Base-by-base conservation (phyloP, 495 filamentous ascomycete species). In the Daldinia caldariorum region DNA sequence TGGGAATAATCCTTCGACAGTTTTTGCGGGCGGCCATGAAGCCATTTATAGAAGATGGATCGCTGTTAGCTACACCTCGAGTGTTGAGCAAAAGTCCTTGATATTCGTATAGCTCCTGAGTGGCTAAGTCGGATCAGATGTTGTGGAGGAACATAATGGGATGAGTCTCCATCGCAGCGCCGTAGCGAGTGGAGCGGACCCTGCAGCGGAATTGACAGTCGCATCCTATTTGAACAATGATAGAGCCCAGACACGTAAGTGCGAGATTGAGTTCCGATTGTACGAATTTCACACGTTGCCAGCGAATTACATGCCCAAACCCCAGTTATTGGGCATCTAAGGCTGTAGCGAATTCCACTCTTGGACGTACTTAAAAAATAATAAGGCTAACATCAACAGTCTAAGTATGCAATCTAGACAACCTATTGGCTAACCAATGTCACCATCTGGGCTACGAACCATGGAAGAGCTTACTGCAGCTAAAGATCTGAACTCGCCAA, bases 151-250 rank as follows among this genome's bases (percentile, higher is more conserved):
- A 41, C 54, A 14, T 60, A 58, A 64, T 54, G 67, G 67, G 67
- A 70, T 45, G 61, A 26, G 32, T 22, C 56, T 18, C 26, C 26
- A 55, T 54, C 67, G 50, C 61, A 51, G 45, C 18, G 35, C 56
- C 26, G 58, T 53, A 63, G 16, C 3, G 32, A 31, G 58, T 61
- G 66, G 58, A 62, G 60, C 22, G 35, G 66, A 63, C 56, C 55
- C 57, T 55, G 66, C 60, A 63, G 45, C 60, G 59, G 66, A 47
- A 54, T 53, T 58, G 38, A 43, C 54, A 69, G 35, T 47, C 31
- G 56, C 35, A 47, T 54, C 60, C 60, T 59, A 69, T 69, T 63
- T 38, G 66, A 59, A 69, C 54, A 47, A 38, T 63, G 60, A 45
- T 35, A 38, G 35, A 32, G 51, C 50, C 31, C 26, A 43, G 50